These are phyloP conservation scores for Astraeus odoratus DNA, from an alignment of 768 basidiomycete genomes.

Conservation along the genomic window DNA sequence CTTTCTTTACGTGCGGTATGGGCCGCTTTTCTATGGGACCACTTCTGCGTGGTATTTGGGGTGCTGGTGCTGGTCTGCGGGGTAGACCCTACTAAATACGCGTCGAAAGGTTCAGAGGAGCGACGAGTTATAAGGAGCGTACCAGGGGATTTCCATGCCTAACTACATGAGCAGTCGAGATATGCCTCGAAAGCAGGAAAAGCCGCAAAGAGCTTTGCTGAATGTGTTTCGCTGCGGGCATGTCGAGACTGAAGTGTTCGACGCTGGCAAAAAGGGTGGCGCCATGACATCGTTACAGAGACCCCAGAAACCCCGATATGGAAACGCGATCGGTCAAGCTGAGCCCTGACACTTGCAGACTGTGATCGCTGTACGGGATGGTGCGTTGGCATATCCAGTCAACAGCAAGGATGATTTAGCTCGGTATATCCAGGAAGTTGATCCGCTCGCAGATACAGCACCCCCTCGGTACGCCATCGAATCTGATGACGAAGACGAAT, in stretches of 20 bases:
- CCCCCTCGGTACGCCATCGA: slow-evolving; percentile 59
- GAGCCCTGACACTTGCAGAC: too few relatives aligned
- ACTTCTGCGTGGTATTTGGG: slow-evolving; percentile 55
- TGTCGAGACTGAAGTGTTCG: too few relatives aligned
- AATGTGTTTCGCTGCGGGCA: background rate
- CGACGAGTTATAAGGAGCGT: slow-evolving; percentile 10
- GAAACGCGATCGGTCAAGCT: too few relatives aligned
- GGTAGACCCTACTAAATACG: slow-evolving; percentile 28
- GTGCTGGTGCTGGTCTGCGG: slow-evolving; percentile 31
- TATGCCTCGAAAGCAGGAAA: slow-evolving; percentile 4
- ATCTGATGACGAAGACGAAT: slow-evolving; percentile 65
- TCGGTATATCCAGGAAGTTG: slow-evolving; percentile 36
- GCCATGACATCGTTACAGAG: too few relatives aligned
- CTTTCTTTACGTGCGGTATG: slow-evolving; percentile 70
- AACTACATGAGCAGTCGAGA: slow-evolving; percentile 10
- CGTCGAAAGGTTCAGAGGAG: slow-evolving; percentile 5
- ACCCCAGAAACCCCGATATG: background rate
- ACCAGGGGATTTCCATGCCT: slow-evolving; percentile 56
- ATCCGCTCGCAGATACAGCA: slow-evolving; percentile 48
- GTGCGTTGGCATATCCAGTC: background rate
- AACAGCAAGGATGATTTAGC: slow-evolving; percentile 1
- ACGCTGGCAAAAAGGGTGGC: too few relatives aligned
- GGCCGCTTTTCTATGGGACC: slow-evolving; percentile 47
- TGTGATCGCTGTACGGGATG: slow-evolving; percentile 4
- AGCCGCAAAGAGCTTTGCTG: background rate